phyloP scores from a whole-genome alignment of 2,329 filamentous ascomycete species.

The Ophiosphaerella narmari region DNA sequence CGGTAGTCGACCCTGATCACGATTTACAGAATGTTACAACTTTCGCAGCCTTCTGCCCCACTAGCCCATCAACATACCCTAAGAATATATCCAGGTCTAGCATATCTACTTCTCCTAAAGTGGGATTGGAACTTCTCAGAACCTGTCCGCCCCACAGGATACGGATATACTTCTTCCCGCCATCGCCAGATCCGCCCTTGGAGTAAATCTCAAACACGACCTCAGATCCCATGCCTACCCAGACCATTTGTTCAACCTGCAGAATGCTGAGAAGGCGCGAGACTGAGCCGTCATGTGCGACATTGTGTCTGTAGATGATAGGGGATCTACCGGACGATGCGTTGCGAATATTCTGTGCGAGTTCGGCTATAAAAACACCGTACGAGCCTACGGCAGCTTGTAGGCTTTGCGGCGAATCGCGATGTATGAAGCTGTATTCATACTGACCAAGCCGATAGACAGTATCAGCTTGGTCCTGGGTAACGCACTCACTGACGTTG shows the following conservation, averaged over 20 bases:
- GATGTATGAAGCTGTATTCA: constrained; percentile 80
- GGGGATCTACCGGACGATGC: constrained; percentile 20
- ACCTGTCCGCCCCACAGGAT: constrained; percentile 73
- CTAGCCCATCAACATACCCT: constrained; percentile 72
- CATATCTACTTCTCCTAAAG: constrained; percentile 72
- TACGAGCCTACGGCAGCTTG: constrained; percentile 64
- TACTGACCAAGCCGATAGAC: constrained; percentile 79
- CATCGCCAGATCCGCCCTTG: constrained; percentile 13
- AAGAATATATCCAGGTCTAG: constrained; percentile 67
- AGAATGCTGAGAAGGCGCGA: constrained; percentile 70
- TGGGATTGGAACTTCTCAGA: constrained; percentile 69
- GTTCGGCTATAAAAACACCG: constrained; percentile 76
- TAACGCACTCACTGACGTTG: constrained; percentile 65
- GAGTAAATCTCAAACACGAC: constrained; percentile 73
- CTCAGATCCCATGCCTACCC: constrained; percentile 83
- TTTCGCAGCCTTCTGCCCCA: constrained; percentile 57
- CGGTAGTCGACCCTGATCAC: background rate
- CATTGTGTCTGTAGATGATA: constrained; percentile 71
- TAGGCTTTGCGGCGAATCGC: constrained; percentile 67
- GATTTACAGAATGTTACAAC: constrained; percentile 46
- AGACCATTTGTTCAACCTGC: constrained; percentile 77
- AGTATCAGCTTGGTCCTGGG: constrained; percentile 64
- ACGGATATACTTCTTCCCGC: constrained; percentile 57
- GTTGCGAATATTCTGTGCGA: constrained; percentile 67
- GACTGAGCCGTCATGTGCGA: constrained; percentile 79